Conservation (phyloP, 1,139 yeast genomes). For the Meyerozyma athensensis region DNA sequence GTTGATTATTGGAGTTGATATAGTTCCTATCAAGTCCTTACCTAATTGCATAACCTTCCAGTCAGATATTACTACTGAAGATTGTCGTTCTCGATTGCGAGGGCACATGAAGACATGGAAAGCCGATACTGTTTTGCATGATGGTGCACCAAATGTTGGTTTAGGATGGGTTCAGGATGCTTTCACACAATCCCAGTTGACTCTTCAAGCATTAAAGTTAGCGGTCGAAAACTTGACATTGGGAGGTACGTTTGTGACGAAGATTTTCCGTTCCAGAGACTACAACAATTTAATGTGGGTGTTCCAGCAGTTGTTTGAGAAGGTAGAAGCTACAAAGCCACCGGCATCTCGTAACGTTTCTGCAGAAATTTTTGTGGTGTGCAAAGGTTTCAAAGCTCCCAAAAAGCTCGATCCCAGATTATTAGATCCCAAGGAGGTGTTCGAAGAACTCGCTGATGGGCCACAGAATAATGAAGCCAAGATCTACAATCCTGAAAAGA, state of each 20-base stretch:
- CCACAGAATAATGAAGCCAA: conserved; percentile 85
- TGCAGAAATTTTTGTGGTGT: conserved; percentile 96
- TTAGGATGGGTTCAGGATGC: conserved; percentile 99
- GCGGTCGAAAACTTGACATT: conserved; percentile 91
- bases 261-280: conserved; percentile 95
- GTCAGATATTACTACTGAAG: conserved; percentile 96
- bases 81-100: conserved; percentile 87
- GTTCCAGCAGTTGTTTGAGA: conserved; percentile 89
- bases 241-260: conserved; percentile 97
- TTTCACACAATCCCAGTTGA: conserved; percentile 93
- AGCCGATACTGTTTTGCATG: conserved; percentile 96
- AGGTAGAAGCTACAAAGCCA: conserved; percentile 97
- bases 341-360: conserved; percentile 98
- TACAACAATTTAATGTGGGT: conserved; percentile 97
- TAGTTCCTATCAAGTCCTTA: conserved; percentile 91
- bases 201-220: conserved; percentile 84
- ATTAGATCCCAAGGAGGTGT: conserved; percentile 87
- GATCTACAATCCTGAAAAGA: conserved; percentile 89
- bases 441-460: conserved; percentile 81
- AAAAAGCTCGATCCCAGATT: conserved; percentile 89
- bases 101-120: conserved; percentile 99
- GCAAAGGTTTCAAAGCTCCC: conserved; percentile 95
- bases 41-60: conserved; percentile 94
- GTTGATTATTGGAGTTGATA: conserved; percentile 93
- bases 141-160: conserved; percentile 99